phyloP scores from a whole-genome alignment of 805 yeast genomes.

The Metschnikowia lochheadii region DNA sequence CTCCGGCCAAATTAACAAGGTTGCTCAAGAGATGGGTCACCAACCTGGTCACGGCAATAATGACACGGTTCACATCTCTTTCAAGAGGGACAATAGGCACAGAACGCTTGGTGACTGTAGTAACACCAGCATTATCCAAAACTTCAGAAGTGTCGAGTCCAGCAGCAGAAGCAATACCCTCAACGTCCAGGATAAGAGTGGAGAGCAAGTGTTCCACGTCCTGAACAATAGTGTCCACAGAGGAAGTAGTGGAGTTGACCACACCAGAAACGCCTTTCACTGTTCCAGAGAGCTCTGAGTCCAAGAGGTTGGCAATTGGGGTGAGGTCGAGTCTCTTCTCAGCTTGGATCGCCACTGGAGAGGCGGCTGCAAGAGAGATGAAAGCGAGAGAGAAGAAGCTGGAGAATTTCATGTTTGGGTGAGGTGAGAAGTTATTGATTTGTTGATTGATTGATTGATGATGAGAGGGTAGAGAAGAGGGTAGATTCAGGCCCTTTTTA shows the following conservation, averaged over 20 bases:
- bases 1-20: constrained; percentile 1
- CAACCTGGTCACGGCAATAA: constrained; percentile 2
- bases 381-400: constrained; percentile 5
- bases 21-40: constrained; percentile 6
- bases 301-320: neutral
- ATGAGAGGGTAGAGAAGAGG: neutral
- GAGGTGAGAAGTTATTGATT: neutral
- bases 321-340: constrained; percentile 1
- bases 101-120: neutral
- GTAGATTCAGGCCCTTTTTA: neutral
- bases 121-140: constrained; percentile 1
- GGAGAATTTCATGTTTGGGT: constrained; percentile 8
- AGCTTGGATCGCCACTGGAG: constrained; percentile 4
- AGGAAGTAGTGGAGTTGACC: neutral
- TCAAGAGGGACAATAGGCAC: neutral
- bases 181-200: constrained; percentile 7
- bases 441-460: neutral
- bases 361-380: constrained; percentile 11
- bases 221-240: neutral
- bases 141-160: constrained; percentile 6
- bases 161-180: constrained; percentile 9
- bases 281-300: neutral
- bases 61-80: constrained; percentile 1
- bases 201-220: constrained; percentile 5
- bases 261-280: neutral